Percentiles rank a stretch among this genome's conserved stretches.
phyloP scores from a whole-genome alignment of 192 early-diverging fungal species.

The Coemansia sp. region DNA sequence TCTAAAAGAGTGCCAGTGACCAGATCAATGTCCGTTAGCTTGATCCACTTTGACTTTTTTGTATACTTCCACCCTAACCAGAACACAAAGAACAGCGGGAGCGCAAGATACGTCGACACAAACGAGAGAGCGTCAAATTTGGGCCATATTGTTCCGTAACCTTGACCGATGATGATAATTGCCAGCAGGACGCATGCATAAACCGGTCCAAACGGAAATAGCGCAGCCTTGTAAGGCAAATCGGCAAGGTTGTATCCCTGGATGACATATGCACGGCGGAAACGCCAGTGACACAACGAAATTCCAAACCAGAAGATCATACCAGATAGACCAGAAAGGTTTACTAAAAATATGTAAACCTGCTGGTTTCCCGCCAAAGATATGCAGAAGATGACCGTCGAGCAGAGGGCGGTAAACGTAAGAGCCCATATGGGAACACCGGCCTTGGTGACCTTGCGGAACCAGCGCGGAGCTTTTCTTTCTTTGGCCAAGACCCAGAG shows the following conservation, averaged over 20 bases:
- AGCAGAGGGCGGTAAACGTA: conserved; percentile 60
- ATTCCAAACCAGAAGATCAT: conserved; percentile 87
- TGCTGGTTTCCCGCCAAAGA: conserved; percentile 64
- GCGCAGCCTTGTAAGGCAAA: conserved; percentile 72
- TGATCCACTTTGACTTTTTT: conserved; percentile 60
- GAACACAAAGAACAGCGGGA: conserved; percentile 63
- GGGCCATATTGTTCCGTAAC: conserved; percentile 55
- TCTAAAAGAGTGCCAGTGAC: conserved; percentile 34
- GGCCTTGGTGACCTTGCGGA: conserved; percentile 59
- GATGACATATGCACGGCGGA: conserved; percentile 70
- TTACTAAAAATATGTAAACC: conserved; percentile 70
- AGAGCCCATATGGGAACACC: conserved; percentile 51
- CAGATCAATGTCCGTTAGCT: conserved; percentile 63
- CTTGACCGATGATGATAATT: conserved; percentile 61
- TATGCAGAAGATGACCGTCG: conserved; percentile 60
- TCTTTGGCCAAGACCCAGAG: conserved; percentile 76
- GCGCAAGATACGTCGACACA: conserved; percentile 61
- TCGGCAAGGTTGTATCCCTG: conserved; percentile 64
- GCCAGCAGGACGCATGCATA: conserved; percentile 62
- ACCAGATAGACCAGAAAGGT: conserved; percentile 72
- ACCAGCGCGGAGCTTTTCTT: conserved; percentile 65
- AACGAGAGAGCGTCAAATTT: conserved; percentile 53
- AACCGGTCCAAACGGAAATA: conserved; percentile 73
- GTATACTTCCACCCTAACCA: conserved; percentile 64
- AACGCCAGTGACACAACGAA: conserved; percentile 75